Conservation (phyloP, 2,329 filamentous ascomycete species). For the Alternaria panax region DNA sequence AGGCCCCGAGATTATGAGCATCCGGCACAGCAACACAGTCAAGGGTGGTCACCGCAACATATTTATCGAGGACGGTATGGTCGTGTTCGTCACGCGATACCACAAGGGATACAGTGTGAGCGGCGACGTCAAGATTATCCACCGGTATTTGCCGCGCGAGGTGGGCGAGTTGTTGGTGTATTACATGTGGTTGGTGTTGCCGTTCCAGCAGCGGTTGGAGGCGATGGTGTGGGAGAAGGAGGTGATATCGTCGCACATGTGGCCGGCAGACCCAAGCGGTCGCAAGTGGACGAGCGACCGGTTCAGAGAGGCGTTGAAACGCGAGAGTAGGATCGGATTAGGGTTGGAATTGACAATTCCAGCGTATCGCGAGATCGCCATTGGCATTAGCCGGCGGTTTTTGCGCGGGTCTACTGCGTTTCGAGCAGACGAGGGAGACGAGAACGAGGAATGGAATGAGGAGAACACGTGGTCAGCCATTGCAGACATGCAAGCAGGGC, state of each 20-base stretch:
- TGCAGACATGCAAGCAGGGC: conserved; percentile 16
- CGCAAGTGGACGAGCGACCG: conserved; percentile 6
- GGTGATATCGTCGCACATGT: conserved; percentile 20
- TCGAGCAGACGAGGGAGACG: conserved; percentile 18
- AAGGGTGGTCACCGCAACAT: conserved; percentile 15
- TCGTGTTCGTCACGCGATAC: conserved; percentile 30
- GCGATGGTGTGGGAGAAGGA: conserved; percentile 16
- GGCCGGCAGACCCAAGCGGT: conserved; percentile 12
- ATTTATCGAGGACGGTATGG: conserved; percentile 32
- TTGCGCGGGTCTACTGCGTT: conserved; percentile 23
- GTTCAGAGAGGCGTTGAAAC: conserved; percentile 19
- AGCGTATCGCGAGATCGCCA: conserved; percentile 24
- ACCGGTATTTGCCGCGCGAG: conserved; percentile 36
- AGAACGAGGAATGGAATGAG: conserved; percentile 13
- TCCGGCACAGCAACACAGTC: conserved; percentile 26
- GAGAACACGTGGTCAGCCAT: conserved; percentile 6
- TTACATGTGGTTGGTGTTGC: conserved; percentile 28
- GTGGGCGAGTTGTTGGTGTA: conserved; percentile 30
- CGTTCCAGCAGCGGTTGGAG: conserved; percentile 12
- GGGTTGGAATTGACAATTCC: conserved; percentile 16
- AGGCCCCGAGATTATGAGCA: conserved; percentile 24
- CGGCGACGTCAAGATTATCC: too few species aligned
- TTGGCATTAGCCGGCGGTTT: conserved; percentile 26
- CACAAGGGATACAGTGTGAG: conserved; percentile 28
- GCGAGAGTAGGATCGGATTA: conserved; percentile 16